Evolutionary conservation across 306 rosid species (phyloP), one percentile per base, ranked within the genome.

Genomic region (Cucurbita moschata): DNA sequence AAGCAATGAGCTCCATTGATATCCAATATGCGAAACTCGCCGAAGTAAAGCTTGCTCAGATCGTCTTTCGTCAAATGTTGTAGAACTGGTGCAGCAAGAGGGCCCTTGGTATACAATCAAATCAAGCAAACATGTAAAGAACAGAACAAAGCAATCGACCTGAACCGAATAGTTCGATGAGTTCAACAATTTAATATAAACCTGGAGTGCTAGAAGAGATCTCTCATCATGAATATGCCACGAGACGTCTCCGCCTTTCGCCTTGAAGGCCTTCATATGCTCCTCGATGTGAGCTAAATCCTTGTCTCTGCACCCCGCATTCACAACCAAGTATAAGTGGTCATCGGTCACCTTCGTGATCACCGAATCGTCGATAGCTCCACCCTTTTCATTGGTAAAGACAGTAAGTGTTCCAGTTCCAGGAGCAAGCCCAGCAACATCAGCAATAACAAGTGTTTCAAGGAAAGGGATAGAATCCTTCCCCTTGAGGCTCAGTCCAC

Each of bases 211-310:
- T 57, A 92, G 86, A 63, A 92, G 96, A 63, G 96, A 88, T 81
- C 98, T 87, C 86, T 92, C 98, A 67, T 92, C 98, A 49, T 92
- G 98, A 76, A 92, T 88, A 79, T 90, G 96, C 96, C 98, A 92
- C 5, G 96, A 88, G 71, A 90, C 96, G 74, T 92, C 96, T 46
- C 98, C 98, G 10, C 98, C 98, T 87, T 90, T 92, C 76, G 93
- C 91, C 87, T 92, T 90, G 88, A 90, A 92, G 44, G 90, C 93
- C 84, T 88, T 92, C 96, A 92, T 85, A 80, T 90, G 98, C 77
- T 78, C 90, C 86, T 87, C 98, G 72, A 92, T 90, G 82, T 92
- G 98, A 82, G 90, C 96, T 77, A 90, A 81, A 90, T 90, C 98
- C 80, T 90, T 92, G 66, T 92, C 96, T 80, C 96, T 85, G 71